A percentile compares a stretch with the other conserved stretches of the same genome.
phyloP scores from a whole-genome alignment of 2,329 filamentous ascomycete genomes.

The Whalleya microplaca region DNA sequence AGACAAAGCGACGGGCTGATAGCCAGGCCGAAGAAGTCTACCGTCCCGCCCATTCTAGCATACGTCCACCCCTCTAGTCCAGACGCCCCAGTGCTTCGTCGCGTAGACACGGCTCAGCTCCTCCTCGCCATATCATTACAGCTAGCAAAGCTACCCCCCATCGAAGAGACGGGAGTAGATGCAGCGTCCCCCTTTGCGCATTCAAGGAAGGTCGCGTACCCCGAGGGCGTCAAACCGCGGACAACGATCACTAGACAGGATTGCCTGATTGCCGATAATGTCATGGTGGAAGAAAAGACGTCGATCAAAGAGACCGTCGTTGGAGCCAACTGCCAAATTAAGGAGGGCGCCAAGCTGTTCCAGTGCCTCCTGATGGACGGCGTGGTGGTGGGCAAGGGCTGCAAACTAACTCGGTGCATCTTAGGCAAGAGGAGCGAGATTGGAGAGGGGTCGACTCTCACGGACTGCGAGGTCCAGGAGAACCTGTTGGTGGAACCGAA shows the following conservation, averaged over 20 bases:
- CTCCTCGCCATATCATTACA: conserved; percentile 82
- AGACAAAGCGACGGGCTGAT: conserved; percentile 29
- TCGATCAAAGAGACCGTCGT: conserved; percentile 93
- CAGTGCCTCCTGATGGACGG: conserved; percentile 93
- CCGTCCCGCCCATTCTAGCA: conserved; percentile 74
- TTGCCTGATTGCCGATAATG: conserved; percentile 84
- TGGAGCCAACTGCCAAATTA: conserved; percentile 84
- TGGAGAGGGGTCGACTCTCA: conserved; percentile 79
- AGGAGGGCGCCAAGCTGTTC: conserved; percentile 81
- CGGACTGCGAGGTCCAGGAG: conserved; percentile 91
- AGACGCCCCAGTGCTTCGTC: conserved; percentile 71
- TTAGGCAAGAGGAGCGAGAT: conserved; percentile 80
- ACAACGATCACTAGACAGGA: conserved; percentile 84
- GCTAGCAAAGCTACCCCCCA: conserved; percentile 79
- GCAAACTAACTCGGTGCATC: conserved; percentile 85
- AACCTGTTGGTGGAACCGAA: conserved; percentile 83
- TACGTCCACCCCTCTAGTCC: conserved; percentile 72
- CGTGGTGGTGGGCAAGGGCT: conserved; percentile 80
- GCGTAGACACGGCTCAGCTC: conserved; percentile 85
- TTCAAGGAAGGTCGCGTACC: conserved; percentile 77
- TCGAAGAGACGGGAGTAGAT: conserved; percentile 63
- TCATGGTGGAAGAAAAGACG: conserved; percentile 83
- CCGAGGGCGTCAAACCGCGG: conserved; percentile 76
- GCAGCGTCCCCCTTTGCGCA: conserved; percentile 76
- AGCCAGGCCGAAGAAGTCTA: conserved; percentile 30